These are phyloP conservation scores for Aspergillus clavatus DNA, from an alignment of 2,329 filamentous ascomycete species.

Conservation along the genomic window DNA sequence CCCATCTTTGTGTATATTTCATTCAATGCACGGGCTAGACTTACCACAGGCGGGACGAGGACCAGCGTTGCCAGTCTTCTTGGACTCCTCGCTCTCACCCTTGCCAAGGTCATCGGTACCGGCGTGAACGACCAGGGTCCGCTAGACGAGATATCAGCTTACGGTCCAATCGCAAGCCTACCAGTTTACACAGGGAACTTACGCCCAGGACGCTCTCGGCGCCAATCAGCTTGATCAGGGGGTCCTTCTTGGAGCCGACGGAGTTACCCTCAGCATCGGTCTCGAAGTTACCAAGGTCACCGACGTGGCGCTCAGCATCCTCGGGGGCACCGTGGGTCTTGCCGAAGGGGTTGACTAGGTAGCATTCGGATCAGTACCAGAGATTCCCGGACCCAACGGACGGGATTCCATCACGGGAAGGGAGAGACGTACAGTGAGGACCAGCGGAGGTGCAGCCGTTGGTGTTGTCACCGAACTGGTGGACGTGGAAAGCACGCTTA, in stretches of 20 bases:
- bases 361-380: too few species aligned
- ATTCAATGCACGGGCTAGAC: constrained; percentile 27
- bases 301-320: constrained; percentile 85
- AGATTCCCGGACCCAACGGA: too few species aligned
- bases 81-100: constrained; percentile 86
- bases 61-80: constrained; percentile 98
- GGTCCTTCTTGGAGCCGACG: constrained; percentile 74
- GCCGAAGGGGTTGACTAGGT: constrained; percentile 86
- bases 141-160: constrained; percentile 48
- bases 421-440: constrained; percentile 74
- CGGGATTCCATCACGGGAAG: too few species aligned
- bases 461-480: constrained; percentile 99
- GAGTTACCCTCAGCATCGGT: constrained; percentile 90
- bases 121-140: constrained; percentile 88
- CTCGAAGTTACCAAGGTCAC: constrained; percentile 95
- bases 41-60: constrained; percentile 87
- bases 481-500: constrained; percentile 96
- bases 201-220: constrained; percentile 92
- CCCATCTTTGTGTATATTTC: neutral
- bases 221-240: constrained; percentile 89
- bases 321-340: constrained; percentile 86
- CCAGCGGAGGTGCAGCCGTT: constrained; percentile 99
- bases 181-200: constrained; percentile 32
- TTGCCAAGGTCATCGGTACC: constrained; percentile 96
- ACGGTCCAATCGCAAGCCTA: neutral